phyloP scores from a whole-genome alignment of 768 basidiomycete genomes.

The Termitomyces sp. region DNA sequence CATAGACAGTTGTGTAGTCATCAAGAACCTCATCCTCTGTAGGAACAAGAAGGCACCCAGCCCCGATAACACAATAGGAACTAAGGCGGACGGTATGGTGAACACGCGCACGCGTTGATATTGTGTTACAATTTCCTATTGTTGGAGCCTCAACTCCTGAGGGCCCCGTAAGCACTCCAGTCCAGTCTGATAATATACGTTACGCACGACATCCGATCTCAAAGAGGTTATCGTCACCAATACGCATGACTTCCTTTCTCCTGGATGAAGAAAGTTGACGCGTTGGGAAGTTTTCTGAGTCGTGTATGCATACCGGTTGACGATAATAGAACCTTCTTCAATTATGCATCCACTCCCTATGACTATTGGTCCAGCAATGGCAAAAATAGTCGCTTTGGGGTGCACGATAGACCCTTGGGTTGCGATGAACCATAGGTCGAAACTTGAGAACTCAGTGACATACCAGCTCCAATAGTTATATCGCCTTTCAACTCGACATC shows the following conservation, averaged over 20 bases:
- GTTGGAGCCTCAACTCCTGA: slow-evolving; percentile 83
- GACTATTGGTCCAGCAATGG: slow-evolving; percentile 84
- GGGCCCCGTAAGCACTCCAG: background rate
- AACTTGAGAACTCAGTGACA: background rate
- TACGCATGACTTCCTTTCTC: slow-evolving; percentile 82
- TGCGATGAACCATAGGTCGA: background rate
- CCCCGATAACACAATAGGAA: slow-evolving; percentile 79
- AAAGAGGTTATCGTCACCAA: slow-evolving; percentile 92
- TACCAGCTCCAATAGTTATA: slow-evolving; percentile 86
- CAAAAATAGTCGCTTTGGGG: slow-evolving; percentile 91
- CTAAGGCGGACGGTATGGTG: slow-evolving; percentile 78
- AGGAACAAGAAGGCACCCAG: slow-evolving; percentile 74
- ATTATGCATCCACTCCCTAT: slow-evolving; percentile 87
- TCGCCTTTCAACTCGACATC: slow-evolving; percentile 94
- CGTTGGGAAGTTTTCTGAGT: background rate
- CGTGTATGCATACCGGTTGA: slow-evolving; percentile 58
- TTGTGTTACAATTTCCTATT: slow-evolving; percentile 81
- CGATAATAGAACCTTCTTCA: slow-evolving; percentile 86
- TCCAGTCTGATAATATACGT: background rate
- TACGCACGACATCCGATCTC: slow-evolving; percentile 88
- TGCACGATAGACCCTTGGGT: slow-evolving; percentile 77
- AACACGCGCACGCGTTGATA: slow-evolving; percentile 79
- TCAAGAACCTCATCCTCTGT: slow-evolving; percentile 74
- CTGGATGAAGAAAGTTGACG: slow-evolving; percentile 22
- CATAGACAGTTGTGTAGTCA: slow-evolving; percentile 83